Evolutionary conservation across 202 grass and related monocot genomes (phyloP).

Genomic region (Zizania palustris): DNA sequence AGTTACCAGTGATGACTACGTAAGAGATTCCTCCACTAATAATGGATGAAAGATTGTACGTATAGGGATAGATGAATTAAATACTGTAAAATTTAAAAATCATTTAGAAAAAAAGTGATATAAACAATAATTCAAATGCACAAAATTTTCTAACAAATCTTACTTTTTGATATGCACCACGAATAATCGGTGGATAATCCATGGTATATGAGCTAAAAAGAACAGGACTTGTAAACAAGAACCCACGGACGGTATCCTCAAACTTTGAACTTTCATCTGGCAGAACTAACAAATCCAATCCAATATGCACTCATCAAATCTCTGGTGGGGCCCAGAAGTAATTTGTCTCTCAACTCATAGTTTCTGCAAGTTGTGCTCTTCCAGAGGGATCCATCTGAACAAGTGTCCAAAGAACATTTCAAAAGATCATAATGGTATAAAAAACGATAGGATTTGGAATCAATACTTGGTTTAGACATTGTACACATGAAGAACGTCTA

Average conservation of each 20-base stretch:
- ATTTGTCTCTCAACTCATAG: conserved; percentile 4
- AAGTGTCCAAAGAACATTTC: conserved; percentile 24
- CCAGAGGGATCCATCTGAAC: conserved; percentile 70
- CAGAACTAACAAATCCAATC: conserved; percentile 36
- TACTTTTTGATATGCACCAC: too few species aligned
- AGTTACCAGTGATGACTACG: too few species aligned
- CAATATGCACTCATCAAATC: conserved; percentile 32
- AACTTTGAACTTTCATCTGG: background rate
- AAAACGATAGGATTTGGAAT: background rate
- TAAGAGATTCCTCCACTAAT: too few species aligned
- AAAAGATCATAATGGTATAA: background rate
- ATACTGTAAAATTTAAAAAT: too few species aligned
- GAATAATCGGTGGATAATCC: too few species aligned
- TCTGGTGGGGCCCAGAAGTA: background rate
- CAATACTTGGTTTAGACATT: conserved; percentile 5
- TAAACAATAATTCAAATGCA: too few species aligned
- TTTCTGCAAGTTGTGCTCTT: conserved; percentile 51
- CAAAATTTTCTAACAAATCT: too few species aligned
- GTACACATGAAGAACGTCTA: background rate
- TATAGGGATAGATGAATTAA: too few species aligned
- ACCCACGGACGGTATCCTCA: background rate
- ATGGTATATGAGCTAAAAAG: too few species aligned
- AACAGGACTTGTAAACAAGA: conserved; percentile 24
- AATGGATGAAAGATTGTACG: too few species aligned
- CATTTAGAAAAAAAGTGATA: too few species aligned